Evolutionary conservation across 2,329 filamentous ascomycete species (phyloP).

Genomic region (Aspergillus pseudonomiae): DNA sequence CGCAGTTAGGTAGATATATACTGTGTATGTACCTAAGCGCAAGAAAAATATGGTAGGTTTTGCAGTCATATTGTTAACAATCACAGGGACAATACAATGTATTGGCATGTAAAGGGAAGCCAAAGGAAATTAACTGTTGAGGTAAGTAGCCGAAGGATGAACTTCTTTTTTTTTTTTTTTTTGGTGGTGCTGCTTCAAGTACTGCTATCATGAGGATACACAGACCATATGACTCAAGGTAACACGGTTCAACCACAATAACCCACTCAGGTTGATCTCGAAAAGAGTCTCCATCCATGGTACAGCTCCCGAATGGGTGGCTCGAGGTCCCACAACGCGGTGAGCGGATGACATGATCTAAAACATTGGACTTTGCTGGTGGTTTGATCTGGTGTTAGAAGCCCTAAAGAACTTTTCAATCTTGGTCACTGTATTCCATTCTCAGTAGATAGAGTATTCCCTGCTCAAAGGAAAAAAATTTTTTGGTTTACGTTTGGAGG

Average conservation of each 20-base stretch:
- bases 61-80: not conserved
- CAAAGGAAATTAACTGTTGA: not conserved
- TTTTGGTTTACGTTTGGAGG: not conserved
- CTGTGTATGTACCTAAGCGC: not conserved
- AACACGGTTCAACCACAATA: not conserved
- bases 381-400: not conserved
- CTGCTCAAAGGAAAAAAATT: not conserved
- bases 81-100: not conserved
- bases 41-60: not conserved
- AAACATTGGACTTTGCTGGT: slow-evolving; percentile 8
- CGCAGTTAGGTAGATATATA: not conserved
- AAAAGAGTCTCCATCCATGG: slow-evolving; percentile 6
- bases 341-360: slow-evolving; percentile 16
- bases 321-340: slow-evolving; percentile 18
- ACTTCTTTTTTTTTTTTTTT: not conserved
- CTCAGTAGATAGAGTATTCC: not conserved
- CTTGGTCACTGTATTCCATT: not conserved
- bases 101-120: not conserved
- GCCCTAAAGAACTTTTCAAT: not conserved
- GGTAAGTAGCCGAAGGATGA: not conserved
- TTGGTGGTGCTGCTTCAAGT: not conserved
- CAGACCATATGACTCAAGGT: slow-evolving; percentile 2
- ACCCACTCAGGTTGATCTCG: not conserved
- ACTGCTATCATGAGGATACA: not conserved
- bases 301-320: slow-evolving; percentile 14